Conservation (phyloP, 2,329 filamentous ascomycete genomes). For the Plectosphaerella sp. region DNA sequence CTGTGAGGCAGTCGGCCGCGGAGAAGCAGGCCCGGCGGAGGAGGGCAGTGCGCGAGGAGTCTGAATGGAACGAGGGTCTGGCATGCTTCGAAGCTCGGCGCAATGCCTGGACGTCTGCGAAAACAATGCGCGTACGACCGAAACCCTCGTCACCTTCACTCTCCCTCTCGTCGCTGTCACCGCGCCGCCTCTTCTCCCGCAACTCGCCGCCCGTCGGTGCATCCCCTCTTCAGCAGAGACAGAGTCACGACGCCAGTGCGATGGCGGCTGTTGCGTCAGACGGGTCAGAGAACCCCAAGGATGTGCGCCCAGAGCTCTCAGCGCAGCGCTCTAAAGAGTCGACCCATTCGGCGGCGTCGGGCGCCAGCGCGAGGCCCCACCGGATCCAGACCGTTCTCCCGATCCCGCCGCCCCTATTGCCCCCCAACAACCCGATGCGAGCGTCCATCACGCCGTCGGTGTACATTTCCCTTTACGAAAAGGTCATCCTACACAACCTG, state of each 20-base stretch:
- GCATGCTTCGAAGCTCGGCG: slow-evolving; percentile 73
- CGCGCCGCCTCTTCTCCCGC: slow-evolving; percentile 47
- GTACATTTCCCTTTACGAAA: slow-evolving; percentile 83
- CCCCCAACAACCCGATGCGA: slow-evolving; percentile 70
- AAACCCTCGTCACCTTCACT: slow-evolving; percentile 36
- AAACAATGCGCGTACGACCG: slow-evolving; percentile 48
- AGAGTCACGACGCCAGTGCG: slow-evolving; percentile 25
- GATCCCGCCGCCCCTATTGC: slow-evolving; percentile 67
- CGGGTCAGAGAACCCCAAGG: slow-evolving; percentile 35
- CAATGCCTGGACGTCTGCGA: slow-evolving; percentile 82
- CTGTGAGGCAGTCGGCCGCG: slow-evolving; percentile 34
- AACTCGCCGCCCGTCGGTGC: slow-evolving; percentile 34
- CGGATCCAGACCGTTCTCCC: slow-evolving; percentile 65
- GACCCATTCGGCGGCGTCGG: slow-evolving; percentile 9
- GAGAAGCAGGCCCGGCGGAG: slow-evolving; percentile 53
- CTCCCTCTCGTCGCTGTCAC: slow-evolving; percentile 37
- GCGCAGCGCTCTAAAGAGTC: slow-evolving; percentile 27
- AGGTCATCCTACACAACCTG: slow-evolving; percentile 74
- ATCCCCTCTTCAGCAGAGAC: slow-evolving; percentile 13
- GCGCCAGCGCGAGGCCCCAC: slow-evolving; percentile 18
- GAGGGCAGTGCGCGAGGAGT: slow-evolving; percentile 57
- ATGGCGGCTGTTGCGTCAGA: slow-evolving; percentile 29
- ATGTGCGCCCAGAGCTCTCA: slow-evolving; percentile 24
- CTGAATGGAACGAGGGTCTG: slow-evolving; percentile 76
- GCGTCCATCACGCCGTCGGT: slow-evolving; percentile 67